phyloP scores from a whole-genome alignment of 495 filamentous ascomycete species.

The Penicillium simplicissimum region DNA sequence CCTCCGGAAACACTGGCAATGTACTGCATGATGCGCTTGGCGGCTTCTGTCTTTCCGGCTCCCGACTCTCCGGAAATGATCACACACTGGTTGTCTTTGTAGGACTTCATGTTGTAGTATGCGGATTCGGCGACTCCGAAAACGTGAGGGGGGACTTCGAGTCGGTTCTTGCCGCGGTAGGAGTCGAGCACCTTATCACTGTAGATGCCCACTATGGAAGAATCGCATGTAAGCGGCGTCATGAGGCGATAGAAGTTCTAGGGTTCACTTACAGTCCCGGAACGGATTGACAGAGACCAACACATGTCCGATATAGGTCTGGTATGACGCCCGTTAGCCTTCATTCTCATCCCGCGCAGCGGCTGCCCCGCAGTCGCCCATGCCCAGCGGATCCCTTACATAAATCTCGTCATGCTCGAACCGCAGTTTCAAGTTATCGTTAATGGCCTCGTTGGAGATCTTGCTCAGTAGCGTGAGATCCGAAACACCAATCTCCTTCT shows the following conservation, averaged over 20 bases:
- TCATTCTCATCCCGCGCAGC: conserved; percentile 18
- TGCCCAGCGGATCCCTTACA: conserved; percentile 49
- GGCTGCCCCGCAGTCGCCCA: conserved; percentile 21
- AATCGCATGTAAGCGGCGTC: conserved; percentile 18
- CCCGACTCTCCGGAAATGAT: conserved; percentile 99
- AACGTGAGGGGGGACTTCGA: conserved; percentile 95
- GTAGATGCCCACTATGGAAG: conserved; percentile 82
- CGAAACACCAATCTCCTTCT: conserved; percentile 98
- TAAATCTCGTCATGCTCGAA: conserved; percentile 98
- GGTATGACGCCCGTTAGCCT: conserved; percentile 32
- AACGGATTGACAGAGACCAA: conserved; percentile 99
- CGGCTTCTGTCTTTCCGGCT: conserved; percentile 98
- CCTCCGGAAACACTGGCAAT: conserved; percentile 96
- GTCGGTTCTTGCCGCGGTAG: conserved; percentile 93
- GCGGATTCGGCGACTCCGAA: conserved; percentile 95
- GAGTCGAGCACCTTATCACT: conserved; percentile 87
- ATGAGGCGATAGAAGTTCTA: conserved; percentile 10
- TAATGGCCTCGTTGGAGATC: conserved; percentile 98
- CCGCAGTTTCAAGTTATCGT: conserved; percentile 95
- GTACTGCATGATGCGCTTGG: conserved; percentile 99
- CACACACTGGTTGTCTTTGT: conserved; percentile 98
- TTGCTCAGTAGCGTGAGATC: conserved; percentile 97
- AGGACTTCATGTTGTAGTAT: conserved; percentile 99
- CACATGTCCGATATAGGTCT: conserved; percentile 99
- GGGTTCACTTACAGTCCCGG: conserved; percentile 67